Evolutionary conservation across 2,329 filamentous ascomycete species (phyloP), one percentile per base, ranked within the genome.

Genomic region (Penicillium occitanis): DNA sequence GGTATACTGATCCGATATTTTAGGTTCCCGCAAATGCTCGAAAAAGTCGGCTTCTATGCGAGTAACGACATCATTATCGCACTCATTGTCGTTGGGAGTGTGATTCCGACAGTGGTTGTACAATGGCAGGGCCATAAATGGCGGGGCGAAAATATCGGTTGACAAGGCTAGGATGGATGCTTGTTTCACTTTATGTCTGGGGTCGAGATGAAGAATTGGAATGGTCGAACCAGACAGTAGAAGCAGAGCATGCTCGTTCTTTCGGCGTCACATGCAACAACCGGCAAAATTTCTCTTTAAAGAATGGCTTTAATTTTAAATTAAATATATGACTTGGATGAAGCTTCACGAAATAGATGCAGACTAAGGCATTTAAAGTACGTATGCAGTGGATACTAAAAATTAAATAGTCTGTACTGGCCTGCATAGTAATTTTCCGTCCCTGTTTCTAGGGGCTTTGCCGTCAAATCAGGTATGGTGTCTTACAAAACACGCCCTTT

Each of bases 11-110:
- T 53, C 28, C 17, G 28, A 53, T 33, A 10, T 8, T 2, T 2
- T 2, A 33, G 25, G 28, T n/a, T 77, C 59, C 67, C 73, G 10
- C 64, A 69, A 8, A 77, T 78, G 75, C 78, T 78, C 44, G 71
- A 76, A 17, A 73, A 66, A 7, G 73, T 77, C 2, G 74, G 75
- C 5, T 69, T 75, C 6, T 72, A 71, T 5, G 70, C 68, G 5
- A 76, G 75, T 46, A 70, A 74, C 2, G 74, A 71, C 2, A 66
- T 75, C 1, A 68, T 70, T 1, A 64, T 71, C 22, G 75, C 71
- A 6, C 67, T 77, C 67, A 70, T 76, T 3, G 70, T 75, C 53
- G 73, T 69, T 8, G 71, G 69, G 13, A 73, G 74, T 51, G 70
- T 76, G 19, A 64, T 76, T 25, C 75, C 74, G 2, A 76, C 71